A percentile compares a stretch with the other conserved stretches of the same genome.
Conservation (phyloP, 2,329 filamentous ascomycete genomes). For the Bipolaris bicolor region DNA sequence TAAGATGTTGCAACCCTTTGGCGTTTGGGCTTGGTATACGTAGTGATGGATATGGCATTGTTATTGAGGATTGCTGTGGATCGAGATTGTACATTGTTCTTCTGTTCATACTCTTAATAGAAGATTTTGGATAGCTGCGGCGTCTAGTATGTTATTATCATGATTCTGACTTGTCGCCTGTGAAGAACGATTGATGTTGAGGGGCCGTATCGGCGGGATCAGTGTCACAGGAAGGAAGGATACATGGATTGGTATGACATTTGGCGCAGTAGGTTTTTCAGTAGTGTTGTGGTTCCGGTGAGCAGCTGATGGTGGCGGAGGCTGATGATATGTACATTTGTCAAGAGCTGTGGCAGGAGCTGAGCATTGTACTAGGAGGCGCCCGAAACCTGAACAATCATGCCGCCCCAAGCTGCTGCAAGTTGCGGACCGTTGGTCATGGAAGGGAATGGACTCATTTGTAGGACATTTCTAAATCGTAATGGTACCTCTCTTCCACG, state of each 20-base stretch:
- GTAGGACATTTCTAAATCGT: no score
- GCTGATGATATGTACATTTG: background rate
- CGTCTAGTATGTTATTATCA: background rate
- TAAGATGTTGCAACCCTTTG: constrained; percentile 2
- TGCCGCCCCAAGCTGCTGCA: background rate
- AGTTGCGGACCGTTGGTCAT: no score
- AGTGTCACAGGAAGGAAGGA: constrained; percentile 1
- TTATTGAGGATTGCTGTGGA: background rate
- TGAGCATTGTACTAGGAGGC: background rate
- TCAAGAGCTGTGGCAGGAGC: background rate
- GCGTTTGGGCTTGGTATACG: constrained; percentile 4
- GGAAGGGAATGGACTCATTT: no score
- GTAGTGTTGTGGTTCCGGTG: constrained; percentile 15
- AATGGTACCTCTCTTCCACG: no score
- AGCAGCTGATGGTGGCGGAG: constrained; percentile 1
- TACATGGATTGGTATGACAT: constrained; percentile 6
- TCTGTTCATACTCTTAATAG: background rate
- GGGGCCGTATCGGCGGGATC: background rate
- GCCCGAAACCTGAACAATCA: constrained; percentile 3
- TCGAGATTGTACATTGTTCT: constrained; percentile 1
- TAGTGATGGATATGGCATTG: background rate
- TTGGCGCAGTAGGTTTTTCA: constrained; percentile 1
- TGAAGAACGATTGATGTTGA: background rate
- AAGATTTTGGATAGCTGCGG: background rate
- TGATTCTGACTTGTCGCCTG: background rate